Conservation (phyloP, 129 eudicot species). For the Chrysanthemum makinoi region DNA sequence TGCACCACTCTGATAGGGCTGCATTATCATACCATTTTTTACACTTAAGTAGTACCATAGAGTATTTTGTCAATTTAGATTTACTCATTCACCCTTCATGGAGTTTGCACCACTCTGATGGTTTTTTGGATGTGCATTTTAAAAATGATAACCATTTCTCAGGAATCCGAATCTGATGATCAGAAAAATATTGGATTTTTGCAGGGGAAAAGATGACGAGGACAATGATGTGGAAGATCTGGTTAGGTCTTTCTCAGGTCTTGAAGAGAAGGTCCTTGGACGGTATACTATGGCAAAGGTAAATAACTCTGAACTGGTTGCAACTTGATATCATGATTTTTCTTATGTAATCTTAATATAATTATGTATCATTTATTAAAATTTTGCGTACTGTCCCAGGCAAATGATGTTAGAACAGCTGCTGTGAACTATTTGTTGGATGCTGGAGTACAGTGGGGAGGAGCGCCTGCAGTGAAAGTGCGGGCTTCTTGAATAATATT, state of each 20-base stretch:
- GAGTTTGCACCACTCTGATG: too few species aligned
- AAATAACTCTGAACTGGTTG: slow-evolving; percentile 10
- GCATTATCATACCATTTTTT: slow-evolving; percentile 1
- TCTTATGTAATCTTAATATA: neutral
- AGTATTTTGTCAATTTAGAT: neutral
- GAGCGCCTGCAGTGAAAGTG: slow-evolving; percentile 87
- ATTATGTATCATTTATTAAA: neutral
- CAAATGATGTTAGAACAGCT: slow-evolving; percentile 71
- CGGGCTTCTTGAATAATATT: slow-evolving; percentile 18
- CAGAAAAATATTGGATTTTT: slow-evolving; percentile 6
- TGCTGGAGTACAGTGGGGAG: slow-evolving; percentile 95
- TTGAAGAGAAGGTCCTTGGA: slow-evolving; percentile 92
- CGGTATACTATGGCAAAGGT: slow-evolving; percentile 93
- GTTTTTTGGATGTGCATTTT: slow-evolving; percentile 14
- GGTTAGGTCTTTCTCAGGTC: slow-evolving; percentile 74
- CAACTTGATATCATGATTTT: neutral
- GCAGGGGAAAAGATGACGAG: slow-evolving; percentile 76
- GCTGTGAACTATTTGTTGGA: slow-evolving; percentile 83
- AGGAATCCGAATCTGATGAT: neutral
- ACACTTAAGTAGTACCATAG: neutral
- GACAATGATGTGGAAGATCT: slow-evolving; percentile 72
- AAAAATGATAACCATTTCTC: neutral
- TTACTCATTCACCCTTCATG: neutral
- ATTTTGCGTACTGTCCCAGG: slow-evolving; percentile 44
- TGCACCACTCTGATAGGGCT: neutral